phyloP scores from a whole-genome alignment of 1,284 basidiomycete genomes.

The Microbotryum intermedium region DNA sequence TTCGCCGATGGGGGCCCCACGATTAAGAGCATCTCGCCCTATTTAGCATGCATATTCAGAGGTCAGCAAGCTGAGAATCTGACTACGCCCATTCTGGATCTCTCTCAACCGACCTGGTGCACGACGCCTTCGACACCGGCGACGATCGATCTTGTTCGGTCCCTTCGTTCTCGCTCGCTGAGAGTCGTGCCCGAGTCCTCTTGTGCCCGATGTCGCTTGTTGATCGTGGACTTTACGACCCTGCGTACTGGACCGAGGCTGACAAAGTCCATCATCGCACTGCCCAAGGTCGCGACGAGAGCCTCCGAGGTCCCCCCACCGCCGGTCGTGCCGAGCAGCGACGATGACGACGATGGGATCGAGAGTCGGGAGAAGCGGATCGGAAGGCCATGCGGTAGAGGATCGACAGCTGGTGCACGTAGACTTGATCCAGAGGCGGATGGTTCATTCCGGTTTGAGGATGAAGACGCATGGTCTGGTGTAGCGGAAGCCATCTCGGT shows the following conservation, averaged over 20 bases:
- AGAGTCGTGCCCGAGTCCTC: neutral
- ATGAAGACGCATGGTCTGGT: too few relatives aligned
- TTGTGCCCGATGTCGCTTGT: neutral
- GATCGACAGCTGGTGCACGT: neutral
- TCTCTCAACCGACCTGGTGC: constrained; percentile 17
- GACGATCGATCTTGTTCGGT: constrained; percentile 10
- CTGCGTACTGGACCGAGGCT: constrained; percentile 16
- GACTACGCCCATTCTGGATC: too few relatives aligned
- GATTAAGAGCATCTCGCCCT: constrained; percentile 51
- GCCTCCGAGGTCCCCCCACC: constrained; percentile 13
- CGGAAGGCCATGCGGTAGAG: constrained; percentile 19
- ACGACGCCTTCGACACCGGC: constrained; percentile 22
- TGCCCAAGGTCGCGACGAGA: constrained; percentile 14
- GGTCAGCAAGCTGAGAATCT: too few relatives aligned
- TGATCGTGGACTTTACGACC: neutral
- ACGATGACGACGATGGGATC: constrained; percentile 7
- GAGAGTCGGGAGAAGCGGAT: constrained; percentile 22
- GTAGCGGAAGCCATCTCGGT: too few relatives aligned
- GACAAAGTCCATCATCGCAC: constrained; percentile 6
- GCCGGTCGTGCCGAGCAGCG: too few relatives aligned
- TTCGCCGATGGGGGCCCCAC: constrained; percentile 44
- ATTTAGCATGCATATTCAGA: neutral
- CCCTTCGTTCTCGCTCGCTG: neutral
- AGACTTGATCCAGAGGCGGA: neutral
- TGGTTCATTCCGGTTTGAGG: too few relatives aligned